These are phyloP conservation scores for Ceraceosorus guamensis DNA, from an alignment of 1,284 basidiomycete genomes.

Conservation along the genomic window DNA sequence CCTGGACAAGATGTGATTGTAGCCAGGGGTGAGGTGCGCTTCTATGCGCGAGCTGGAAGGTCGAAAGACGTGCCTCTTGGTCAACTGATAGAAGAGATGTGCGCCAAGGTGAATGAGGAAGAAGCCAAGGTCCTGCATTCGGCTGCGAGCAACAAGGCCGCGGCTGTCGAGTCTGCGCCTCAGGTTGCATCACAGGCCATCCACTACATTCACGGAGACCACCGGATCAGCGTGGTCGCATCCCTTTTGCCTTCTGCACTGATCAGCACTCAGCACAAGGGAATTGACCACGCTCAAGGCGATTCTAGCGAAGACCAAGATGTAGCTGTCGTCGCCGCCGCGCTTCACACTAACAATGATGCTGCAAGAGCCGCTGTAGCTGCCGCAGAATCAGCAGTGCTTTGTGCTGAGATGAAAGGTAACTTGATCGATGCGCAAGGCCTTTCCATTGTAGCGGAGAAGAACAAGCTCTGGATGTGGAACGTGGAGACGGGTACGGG, in stretches of 20 bases:
- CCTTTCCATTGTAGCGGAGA: constrained; percentile 18
- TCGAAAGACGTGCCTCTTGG: constrained; percentile 29
- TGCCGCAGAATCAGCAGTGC: constrained; percentile 29
- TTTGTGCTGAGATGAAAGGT: too few species aligned
- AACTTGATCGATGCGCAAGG: too few species aligned
- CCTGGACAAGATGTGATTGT: constrained; percentile 15
- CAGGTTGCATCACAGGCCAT: neutral
- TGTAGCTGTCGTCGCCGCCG: constrained; percentile 26
- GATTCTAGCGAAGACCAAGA: constrained; percentile 13
- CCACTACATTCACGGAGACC: constrained; percentile 27
- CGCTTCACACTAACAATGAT: constrained; percentile 23
- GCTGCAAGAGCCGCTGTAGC: constrained; percentile 26
- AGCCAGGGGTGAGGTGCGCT: constrained; percentile 24
- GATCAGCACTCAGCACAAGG: constrained; percentile 6
- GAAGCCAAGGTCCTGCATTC: too few species aligned
- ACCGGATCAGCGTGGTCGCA: constrained; percentile 22
- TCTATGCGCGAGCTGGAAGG: constrained; percentile 27
- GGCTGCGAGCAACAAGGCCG: constrained; percentile 13
- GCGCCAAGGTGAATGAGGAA: constrained; percentile 16
- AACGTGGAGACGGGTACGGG: constrained; percentile 25
- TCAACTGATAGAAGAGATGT: constrained; percentile 35
- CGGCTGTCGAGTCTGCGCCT: too few species aligned
- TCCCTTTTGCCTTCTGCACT: constrained; percentile 14
- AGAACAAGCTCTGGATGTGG: constrained; percentile 20
- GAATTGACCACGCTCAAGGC: constrained; percentile 6